Evolutionary conservation across 345 rosid genomes (phyloP).

Genomic region (Arabis alpina): DNA sequence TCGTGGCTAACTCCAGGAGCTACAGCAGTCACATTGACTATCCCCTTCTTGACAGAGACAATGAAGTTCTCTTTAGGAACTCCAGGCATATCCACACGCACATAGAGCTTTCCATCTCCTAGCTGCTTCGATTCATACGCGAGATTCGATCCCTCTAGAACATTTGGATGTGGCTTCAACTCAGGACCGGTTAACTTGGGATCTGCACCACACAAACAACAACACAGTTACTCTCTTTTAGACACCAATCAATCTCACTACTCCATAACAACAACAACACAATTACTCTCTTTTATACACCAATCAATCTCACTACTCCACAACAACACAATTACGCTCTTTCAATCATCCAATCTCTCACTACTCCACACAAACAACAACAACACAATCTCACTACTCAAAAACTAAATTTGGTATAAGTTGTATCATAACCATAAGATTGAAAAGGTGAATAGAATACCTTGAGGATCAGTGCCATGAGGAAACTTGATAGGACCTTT

Average conservation of each 20-base stretch:
- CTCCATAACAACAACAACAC: background rate
- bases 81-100: slow-evolving; percentile 41
- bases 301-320: too few relatives aligned
- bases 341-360: too few relatives aligned
- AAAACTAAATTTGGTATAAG: too few relatives aligned
- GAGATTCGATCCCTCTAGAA: slow-evolving; percentile 15
- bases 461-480: slow-evolving; percentile 12
- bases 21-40: slow-evolving; percentile 18
- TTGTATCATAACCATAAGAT: too few relatives aligned
- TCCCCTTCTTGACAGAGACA: slow-evolving; percentile 3
- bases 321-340: too few relatives aligned
- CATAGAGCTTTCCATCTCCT: slow-evolving; percentile 12
- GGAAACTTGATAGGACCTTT: background rate
- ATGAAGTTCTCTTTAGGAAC: background rate
- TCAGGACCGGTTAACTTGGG: slow-evolving; percentile 17
- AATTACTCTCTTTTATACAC: background rate
- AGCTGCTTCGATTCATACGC: slow-evolving; percentile 37
- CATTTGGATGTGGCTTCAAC: slow-evolving; percentile 29
- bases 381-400: too few relatives aligned
- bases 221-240: too few relatives aligned
- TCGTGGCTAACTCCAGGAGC: slow-evolving; percentile 29
- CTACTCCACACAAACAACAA: too few relatives aligned
- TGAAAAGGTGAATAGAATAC: background rate
- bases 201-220: background rate
- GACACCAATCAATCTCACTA: too few relatives aligned